Evolutionary conservation across 2,329 filamentous ascomycete species (phyloP).

Genomic region (Monilinia laxa): DNA sequence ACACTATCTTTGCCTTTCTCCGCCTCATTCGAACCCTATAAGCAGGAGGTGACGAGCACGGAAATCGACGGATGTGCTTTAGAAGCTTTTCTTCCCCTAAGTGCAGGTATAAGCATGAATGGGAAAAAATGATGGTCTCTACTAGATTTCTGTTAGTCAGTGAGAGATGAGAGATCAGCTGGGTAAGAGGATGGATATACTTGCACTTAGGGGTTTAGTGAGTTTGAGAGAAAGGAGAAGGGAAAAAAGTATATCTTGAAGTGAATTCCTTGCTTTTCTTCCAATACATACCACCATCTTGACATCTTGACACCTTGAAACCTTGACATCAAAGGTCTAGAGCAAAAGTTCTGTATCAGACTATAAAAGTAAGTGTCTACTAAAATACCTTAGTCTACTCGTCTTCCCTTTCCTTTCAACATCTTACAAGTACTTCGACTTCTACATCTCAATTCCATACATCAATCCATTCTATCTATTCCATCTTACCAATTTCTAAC

Average conservation of each 20-base stretch:
- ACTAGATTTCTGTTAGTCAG: constrained; percentile 9
- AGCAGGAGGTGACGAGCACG: constrained; percentile 18
- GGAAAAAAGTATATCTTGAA: constrained; percentile 6
- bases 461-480: no score
- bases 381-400: not conserved
- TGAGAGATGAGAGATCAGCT: constrained; percentile 12
- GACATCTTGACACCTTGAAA: not conserved
- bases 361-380: not conserved
- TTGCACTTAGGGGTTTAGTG: constrained; percentile 28
- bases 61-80: constrained; percentile 10
- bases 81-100: constrained; percentile 17
- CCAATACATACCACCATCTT: not conserved
- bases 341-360: not conserved
- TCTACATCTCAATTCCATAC: not conserved
- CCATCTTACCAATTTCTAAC: no score
- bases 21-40: constrained; percentile 19
- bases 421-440: not conserved
- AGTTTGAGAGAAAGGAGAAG: not conserved
- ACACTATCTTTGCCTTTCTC: constrained; percentile 1
- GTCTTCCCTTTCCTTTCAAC: constrained; percentile 3
- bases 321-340: not conserved
- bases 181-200: constrained; percentile 17
- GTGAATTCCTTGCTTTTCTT: not conserved
- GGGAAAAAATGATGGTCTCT: not conserved
- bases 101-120: constrained; percentile 15